phyloP scores from a whole-genome alignment of 2,329 filamentous ascomycete genomes.

The Fusarium oligoseptatum region DNA sequence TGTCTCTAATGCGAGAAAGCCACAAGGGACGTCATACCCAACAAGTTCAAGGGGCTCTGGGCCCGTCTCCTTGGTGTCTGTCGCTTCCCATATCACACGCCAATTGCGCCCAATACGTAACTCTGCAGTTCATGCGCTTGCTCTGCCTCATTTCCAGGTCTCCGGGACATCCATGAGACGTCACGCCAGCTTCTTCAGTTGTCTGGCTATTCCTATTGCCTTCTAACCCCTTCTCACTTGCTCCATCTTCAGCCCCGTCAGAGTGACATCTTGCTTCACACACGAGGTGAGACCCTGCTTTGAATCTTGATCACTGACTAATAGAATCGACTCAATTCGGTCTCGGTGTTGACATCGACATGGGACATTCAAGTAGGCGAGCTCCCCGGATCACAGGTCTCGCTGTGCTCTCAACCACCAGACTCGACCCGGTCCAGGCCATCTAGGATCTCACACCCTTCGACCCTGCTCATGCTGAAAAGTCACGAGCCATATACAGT shows the following conservation, averaged over 20 bases:
- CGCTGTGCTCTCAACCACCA: not conserved
- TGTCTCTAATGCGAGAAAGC: conserved; percentile 31
- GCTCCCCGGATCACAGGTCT: not conserved
- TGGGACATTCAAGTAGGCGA: not conserved
- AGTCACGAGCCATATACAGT: not conserved
- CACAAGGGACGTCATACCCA: conserved; percentile 33
- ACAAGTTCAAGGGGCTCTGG: conserved; percentile 6
- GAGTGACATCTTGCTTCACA: conserved; percentile 14
- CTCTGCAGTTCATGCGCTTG: conserved; percentile 3
- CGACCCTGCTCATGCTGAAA: not conserved
- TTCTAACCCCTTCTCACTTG: conserved; percentile 18
- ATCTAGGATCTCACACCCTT: not conserved
- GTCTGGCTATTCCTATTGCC: not conserved
- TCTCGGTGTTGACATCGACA: not conserved
- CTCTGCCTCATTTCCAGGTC: not conserved
- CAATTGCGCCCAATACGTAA: conserved; percentile 5
- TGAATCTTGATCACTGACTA: conserved; percentile 5
- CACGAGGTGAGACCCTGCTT: not conserved
- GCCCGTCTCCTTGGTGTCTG: conserved; percentile 1
- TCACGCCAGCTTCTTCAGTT: not conserved
- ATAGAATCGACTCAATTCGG: not conserved
- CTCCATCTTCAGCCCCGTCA: conserved; percentile 15
- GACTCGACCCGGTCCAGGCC: not conserved
- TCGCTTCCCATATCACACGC: not conserved
- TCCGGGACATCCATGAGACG: not conserved